phyloP scores from a whole-genome alignment of 2,329 filamentous ascomycete genomes.

The Talaromyces piceae region DNA sequence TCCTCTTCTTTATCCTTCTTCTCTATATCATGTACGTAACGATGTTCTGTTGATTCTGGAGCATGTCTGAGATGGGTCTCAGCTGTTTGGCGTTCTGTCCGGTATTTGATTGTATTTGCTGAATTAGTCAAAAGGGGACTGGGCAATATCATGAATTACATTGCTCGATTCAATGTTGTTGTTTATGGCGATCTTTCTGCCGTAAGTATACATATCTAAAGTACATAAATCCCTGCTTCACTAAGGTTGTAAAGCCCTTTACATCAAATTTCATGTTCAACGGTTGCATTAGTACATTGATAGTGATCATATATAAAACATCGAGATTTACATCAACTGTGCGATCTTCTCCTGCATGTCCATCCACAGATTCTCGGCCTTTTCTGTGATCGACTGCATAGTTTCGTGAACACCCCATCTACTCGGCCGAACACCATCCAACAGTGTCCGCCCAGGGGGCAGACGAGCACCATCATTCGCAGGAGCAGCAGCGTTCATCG shows the following conservation, averaged over 20 bases:
- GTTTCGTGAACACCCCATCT: slow-evolving; percentile 16
- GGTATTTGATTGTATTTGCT: not conserved
- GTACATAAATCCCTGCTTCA: too few relatives aligned
- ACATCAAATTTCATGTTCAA: too few relatives aligned
- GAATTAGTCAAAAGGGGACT: not conserved
- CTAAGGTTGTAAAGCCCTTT: too few relatives aligned
- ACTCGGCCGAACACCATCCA: slow-evolving; percentile 18
- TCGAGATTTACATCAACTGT: slow-evolving; percentile 1
- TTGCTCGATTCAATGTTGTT: too few relatives aligned
- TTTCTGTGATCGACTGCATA: slow-evolving; percentile 17
- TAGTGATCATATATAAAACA: too few relatives aligned
- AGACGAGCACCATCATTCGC: slow-evolving; percentile 13
- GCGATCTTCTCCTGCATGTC: slow-evolving; percentile 13
- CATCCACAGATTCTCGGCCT: slow-evolving; percentile 9
- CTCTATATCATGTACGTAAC: not conserved
- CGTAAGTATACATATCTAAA: too few relatives aligned
- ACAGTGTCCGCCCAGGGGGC: slow-evolving; percentile 25
- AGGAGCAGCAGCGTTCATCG: slow-evolving; percentile 20
- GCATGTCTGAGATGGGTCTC: not conserved
- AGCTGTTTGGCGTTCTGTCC: not conserved
- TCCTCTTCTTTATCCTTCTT: not conserved
- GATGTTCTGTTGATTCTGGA: not conserved
- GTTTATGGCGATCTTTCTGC: too few relatives aligned
- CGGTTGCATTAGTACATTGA: too few relatives aligned
- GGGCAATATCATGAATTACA: too few relatives aligned